A percentile compares a stretch with the other conserved stretches of the same genome.
phyloP scores from a whole-genome alignment of 176 grass and related monocot species.

The Pontederia crassipes region DNA sequence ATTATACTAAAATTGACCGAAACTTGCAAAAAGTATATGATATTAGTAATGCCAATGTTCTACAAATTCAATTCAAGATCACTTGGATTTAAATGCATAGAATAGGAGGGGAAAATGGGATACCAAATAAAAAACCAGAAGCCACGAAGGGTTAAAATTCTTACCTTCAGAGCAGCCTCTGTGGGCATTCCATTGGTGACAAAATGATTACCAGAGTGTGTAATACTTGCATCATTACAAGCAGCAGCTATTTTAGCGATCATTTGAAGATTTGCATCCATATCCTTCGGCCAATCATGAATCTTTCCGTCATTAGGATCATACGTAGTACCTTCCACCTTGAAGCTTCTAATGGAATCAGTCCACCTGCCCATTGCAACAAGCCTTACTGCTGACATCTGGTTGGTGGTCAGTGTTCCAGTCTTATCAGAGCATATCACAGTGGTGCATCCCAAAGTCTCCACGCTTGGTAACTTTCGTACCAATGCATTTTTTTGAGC shows the following conservation, averaged over 20 bases:
- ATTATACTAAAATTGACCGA: no score
- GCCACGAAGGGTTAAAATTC: background rate
- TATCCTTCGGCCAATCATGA: constrained; percentile 41
- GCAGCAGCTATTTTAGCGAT: constrained; percentile 80
- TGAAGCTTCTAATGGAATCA: constrained; percentile 41
- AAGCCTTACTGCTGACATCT: constrained; percentile 73
- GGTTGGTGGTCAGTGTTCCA: constrained; percentile 80
- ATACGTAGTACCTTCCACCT: constrained; percentile 82
- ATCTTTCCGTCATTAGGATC: constrained; percentile 70
- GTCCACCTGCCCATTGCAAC: constrained; percentile 38
- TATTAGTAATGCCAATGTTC: no score
- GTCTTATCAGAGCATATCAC: constrained; percentile 97
- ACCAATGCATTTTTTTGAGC: constrained; percentile 90
- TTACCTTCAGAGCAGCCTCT: constrained; percentile 87
- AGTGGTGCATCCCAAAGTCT: constrained; percentile 90
- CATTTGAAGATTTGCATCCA: constrained; percentile 68
- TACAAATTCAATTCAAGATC: no score
- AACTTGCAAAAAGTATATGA: no score
- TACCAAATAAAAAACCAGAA: no score
- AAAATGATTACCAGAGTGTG: constrained; percentile 51
- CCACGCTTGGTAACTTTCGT: constrained; percentile 82
- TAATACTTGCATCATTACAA: constrained; percentile 73
- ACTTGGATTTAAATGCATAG: no score
- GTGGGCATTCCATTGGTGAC: constrained; percentile 81
- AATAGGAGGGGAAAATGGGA: background rate